Conservation (phyloP, 2,329 filamentous ascomycete species). For the Arthroderma uncinatum region DNA sequence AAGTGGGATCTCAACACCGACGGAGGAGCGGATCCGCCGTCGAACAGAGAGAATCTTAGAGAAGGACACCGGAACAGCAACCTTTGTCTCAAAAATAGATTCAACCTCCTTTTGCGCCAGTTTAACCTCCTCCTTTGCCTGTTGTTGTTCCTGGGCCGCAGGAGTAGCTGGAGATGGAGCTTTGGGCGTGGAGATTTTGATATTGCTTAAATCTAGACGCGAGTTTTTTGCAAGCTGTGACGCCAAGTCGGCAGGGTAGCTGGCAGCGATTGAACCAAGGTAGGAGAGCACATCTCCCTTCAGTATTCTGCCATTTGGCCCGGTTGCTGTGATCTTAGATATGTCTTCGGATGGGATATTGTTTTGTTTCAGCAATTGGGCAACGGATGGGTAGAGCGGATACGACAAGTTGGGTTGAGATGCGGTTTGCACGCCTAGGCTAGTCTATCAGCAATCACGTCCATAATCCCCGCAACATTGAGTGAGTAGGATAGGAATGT, state of each 20-base stretch:
- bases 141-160: constrained; percentile 20
- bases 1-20: constrained; percentile 72
- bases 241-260: constrained; percentile 61
- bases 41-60: constrained; percentile 68
- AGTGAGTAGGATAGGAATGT: background rate
- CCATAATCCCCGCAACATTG: background rate
- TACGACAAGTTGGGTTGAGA: constrained; percentile 33
- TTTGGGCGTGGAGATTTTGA: constrained; percentile 58
- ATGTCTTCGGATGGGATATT: constrained; percentile 64
- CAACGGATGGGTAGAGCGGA: constrained; percentile 61
- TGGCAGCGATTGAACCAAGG: constrained; percentile 62
- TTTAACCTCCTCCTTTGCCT: constrained; percentile 19
- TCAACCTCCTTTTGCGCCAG: constrained; percentile 26
- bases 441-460: background rate
- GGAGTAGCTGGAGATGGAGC: constrained; percentile 21
- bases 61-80: constrained; percentile 69
- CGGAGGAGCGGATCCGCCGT: constrained; percentile 61
- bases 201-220: constrained; percentile 89
- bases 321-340: constrained; percentile 72
- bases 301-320: constrained; percentile 75
- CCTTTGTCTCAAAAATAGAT: constrained; percentile 26
- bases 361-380: constrained; percentile 67
- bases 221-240: constrained; percentile 60
- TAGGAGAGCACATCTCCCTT: constrained; percentile 94
- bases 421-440: background rate